phyloP scores from a whole-genome alignment of 805 yeast species.

The Suhomyces sp. region DNA sequence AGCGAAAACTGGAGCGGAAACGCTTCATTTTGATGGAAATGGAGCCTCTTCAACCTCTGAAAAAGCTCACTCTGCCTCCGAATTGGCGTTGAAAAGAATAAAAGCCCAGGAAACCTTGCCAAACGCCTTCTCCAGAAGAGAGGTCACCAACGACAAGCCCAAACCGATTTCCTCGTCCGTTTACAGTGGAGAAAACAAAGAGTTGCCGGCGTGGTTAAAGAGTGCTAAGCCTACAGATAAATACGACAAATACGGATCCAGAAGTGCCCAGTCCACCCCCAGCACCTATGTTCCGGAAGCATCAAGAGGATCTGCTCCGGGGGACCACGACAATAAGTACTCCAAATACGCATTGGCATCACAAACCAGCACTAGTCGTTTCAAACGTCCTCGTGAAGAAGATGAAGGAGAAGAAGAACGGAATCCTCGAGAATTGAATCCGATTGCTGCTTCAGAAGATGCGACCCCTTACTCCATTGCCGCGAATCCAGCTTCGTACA shows the following conservation, averaged over 20 bases:
- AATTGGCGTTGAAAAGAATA: too few relatives aligned
- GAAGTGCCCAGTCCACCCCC: constrained; percentile 6
- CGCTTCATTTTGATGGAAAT: too few relatives aligned
- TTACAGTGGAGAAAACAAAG: constrained; percentile 25
- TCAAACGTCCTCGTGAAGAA: constrained; percentile 10
- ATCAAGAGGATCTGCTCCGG: constrained; percentile 1
- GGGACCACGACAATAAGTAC: constrained; percentile 13
- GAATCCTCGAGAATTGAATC: background rate
- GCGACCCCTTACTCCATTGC: constrained; percentile 1
- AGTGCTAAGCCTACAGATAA: constrained; percentile 25
- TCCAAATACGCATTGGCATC: constrained; percentile 15
- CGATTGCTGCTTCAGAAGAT: constrained; percentile 3
- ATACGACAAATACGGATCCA: constrained; percentile 42
- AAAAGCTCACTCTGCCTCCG: too few relatives aligned
- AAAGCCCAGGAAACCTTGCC: constrained; percentile 10
- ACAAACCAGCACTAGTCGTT: background rate
- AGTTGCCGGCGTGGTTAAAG: constrained; percentile 43
- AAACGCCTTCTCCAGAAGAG: constrained; percentile 20
- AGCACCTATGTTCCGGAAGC: background rate
- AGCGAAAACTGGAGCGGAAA: too few relatives aligned
- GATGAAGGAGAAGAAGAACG: constrained; percentile 3
- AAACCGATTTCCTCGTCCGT: constrained; percentile 17
- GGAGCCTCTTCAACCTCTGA: too few relatives aligned
- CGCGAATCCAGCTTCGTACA: constrained; percentile 7
- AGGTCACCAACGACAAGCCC: constrained; percentile 4